Percentiles rank a stretch among this genome's conserved stretches.
Conservation (phyloP, 1,284 basidiomycete species). For the Schizophyllum commune region DNA sequence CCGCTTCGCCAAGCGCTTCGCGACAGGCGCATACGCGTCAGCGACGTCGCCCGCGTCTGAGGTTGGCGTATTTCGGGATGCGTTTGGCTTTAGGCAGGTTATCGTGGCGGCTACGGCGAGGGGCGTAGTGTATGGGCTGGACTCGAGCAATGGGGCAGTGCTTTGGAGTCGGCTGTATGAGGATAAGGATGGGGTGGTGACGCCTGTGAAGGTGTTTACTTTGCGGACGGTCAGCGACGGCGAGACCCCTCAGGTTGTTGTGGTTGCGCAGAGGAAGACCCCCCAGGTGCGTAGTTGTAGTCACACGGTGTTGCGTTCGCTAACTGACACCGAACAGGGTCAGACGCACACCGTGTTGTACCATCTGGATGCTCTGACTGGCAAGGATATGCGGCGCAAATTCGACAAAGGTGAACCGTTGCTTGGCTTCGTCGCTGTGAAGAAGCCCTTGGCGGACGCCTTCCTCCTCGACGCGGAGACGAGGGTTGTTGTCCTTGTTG, state of each 20-base stretch:
- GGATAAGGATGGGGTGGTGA: conserved; percentile 42
- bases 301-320: conserved; percentile 2
- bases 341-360: conserved; percentile 67
- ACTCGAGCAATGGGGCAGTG: conserved; percentile 68
- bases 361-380: conserved; percentile 75
- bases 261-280: conserved; percentile 54
- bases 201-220: conserved; percentile 51
- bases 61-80: conserved; percentile 48
- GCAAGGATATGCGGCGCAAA: conserved; percentile 45
- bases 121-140: conserved; percentile 80
- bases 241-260: conserved; percentile 50
- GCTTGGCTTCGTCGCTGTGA: neutral
- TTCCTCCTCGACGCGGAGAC: conserved; percentile 36
- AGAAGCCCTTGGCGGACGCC: conserved; percentile 40
- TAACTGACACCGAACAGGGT: conserved; percentile 25
- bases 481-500: conserved; percentile 53
- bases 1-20: conserved; percentile 67
- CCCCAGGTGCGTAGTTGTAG: conserved; percentile 42
- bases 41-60: conserved; percentile 32
- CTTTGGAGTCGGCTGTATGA: conserved; percentile 69
- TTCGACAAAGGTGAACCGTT: neutral
- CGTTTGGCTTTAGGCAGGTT: conserved; percentile 86
- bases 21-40: conserved; percentile 60
- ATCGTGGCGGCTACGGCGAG: conserved; percentile 65
- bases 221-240: conserved; percentile 40